These are phyloP conservation scores for Ambrosia trifida DNA, from an alignment of 129 eudicot species.

Conservation along the genomic window DNA sequence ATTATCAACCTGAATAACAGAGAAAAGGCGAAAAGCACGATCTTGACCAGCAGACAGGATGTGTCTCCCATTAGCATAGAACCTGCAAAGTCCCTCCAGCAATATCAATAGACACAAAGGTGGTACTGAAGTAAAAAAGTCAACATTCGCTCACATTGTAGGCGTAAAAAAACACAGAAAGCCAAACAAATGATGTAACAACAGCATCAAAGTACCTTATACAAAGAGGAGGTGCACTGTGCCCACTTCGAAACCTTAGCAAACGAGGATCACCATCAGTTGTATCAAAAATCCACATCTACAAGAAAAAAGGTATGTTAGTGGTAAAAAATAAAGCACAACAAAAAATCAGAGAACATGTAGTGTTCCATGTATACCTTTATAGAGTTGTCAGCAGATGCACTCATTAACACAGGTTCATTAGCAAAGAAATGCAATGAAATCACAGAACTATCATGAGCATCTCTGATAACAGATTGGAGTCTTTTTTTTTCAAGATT, in stretches of 20 bases:
- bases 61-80: conserved; percentile 95
- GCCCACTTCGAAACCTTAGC: conserved; percentile 91
- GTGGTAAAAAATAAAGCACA: background rate
- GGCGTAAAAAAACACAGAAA: background rate
- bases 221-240: conserved; percentile 96
- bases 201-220: conserved; percentile 46
- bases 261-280: conserved; percentile 94
- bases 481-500: conserved; percentile 91
- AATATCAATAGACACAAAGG: conserved; percentile 22
- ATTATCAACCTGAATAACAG: conserved; percentile 67
- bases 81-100: conserved; percentile 40
- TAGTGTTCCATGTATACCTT: conserved; percentile 44
- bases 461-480: conserved; percentile 82
- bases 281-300: conserved; percentile 98
- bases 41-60: conserved; percentile 97
- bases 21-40: conserved; percentile 95
- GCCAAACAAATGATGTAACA: background rate
- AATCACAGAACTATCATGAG: conserved; percentile 75
- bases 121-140: conserved; percentile 6
- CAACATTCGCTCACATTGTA: background rate
- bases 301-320: conserved; percentile 16
- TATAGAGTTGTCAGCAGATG: conserved; percentile 89
- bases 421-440: conserved; percentile 86
- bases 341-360: background rate
- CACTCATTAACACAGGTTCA: conserved; percentile 93